phyloP scores from a whole-genome alignment of 768 basidiomycete genomes.

The Russula olivacea region DNA sequence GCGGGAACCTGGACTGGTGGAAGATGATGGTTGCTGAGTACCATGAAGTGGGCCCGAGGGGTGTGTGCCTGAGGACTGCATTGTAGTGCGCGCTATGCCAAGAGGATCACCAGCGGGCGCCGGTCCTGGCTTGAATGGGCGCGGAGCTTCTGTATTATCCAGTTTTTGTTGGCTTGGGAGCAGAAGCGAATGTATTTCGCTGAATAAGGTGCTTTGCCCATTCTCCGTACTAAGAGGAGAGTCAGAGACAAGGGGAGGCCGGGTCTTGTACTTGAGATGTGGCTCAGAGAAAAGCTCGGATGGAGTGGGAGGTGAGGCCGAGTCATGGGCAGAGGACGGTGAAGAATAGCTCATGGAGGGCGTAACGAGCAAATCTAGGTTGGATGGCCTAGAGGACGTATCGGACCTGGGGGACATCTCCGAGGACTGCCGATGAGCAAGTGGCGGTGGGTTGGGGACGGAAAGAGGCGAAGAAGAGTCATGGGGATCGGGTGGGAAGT shows the following conservation, averaged over 20 bases:
- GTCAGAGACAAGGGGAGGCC: too few species aligned
- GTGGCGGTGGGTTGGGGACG: slow-evolving; percentile 1
- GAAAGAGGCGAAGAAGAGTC: neutral
- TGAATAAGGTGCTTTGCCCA: neutral
- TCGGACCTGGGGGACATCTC: slow-evolving; percentile 3
- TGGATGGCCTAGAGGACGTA: neutral
- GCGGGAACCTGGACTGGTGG: slow-evolving; percentile 1
- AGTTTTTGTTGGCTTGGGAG: neutral
- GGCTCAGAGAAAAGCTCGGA: neutral
- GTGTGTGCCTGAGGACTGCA: neutral
- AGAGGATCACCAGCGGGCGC: neutral
- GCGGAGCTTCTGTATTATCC: neutral
- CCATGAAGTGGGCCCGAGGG: neutral
- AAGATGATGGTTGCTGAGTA: neutral
- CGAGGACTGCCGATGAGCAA: neutral
- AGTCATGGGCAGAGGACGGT: slow-evolving; percentile 29
- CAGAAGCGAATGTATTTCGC: neutral
- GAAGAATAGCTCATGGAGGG: slow-evolving; percentile 31
- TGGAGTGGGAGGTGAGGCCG: slow-evolving; percentile 27
- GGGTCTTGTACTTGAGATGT: too few species aligned
- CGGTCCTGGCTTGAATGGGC: neutral
- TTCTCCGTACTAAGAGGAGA: neutral
- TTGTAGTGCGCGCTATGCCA: neutral
- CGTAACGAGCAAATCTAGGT: slow-evolving; percentile 19
- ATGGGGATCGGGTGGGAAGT: slow-evolving; percentile 3